These are phyloP conservation scores for Fusarium setosum DNA, from an alignment of 2,329 filamentous ascomycete species.

Conservation along the genomic window DNA sequence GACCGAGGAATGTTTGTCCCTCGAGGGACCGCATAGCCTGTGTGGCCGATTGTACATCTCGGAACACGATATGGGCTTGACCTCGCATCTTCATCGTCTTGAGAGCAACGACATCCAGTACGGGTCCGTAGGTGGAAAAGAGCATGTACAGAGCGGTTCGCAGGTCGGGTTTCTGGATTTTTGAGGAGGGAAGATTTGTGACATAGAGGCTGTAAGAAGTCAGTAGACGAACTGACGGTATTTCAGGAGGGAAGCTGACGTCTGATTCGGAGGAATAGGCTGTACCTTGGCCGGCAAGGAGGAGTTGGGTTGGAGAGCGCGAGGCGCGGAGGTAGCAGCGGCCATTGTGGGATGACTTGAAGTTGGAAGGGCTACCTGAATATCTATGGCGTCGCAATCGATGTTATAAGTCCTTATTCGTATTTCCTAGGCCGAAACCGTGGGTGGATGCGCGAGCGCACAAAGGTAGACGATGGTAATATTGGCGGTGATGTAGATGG, in stretches of 20 bases:
- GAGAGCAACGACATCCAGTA: slow-evolving; percentile 90
- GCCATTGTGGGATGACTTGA: slow-evolving; percentile 44
- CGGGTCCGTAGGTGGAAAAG: slow-evolving; percentile 92
- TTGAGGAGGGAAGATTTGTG: slow-evolving; percentile 85
- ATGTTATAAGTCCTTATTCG: not conserved
- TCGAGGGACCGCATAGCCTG: slow-evolving; percentile 93
- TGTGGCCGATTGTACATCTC: slow-evolving; percentile 90
- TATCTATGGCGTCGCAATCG: not conserved
- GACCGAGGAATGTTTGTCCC: slow-evolving; percentile 86
- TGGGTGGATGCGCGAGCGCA: slow-evolving; percentile 14
- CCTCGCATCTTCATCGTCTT: slow-evolving; percentile 94
- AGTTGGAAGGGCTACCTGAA: not conserved
- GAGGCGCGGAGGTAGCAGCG: slow-evolving; percentile 52
- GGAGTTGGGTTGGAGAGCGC: slow-evolving; percentile 54
- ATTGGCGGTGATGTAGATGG: slow-evolving; percentile 37
- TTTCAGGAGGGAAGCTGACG: slow-evolving; percentile 61
- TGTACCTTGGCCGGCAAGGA: slow-evolving; percentile 63
- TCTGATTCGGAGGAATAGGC: slow-evolving; percentile 77
- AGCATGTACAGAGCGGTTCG: slow-evolving; percentile 90
- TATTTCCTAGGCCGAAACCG: slow-evolving; percentile 5
- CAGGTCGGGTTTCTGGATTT: slow-evolving; percentile 89
- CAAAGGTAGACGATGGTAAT: slow-evolving; percentile 16
- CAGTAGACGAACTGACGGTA: slow-evolving; percentile 1
- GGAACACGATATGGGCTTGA: slow-evolving; percentile 92
- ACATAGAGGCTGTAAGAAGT: slow-evolving; percentile 78